Conservation (phyloP, 177 flowering plant species). For the Telopea speciosissima region DNA sequence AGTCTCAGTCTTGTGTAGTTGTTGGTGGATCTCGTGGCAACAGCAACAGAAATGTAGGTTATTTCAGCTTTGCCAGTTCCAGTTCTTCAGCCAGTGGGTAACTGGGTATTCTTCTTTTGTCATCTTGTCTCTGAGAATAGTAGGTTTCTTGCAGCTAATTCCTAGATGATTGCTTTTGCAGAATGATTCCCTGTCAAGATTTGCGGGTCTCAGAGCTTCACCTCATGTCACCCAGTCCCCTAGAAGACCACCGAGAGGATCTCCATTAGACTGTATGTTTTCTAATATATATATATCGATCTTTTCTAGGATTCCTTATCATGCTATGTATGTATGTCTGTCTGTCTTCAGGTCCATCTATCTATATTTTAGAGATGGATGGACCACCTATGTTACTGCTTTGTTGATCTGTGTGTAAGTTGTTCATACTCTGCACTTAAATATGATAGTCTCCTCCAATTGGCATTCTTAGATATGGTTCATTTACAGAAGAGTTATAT, state of each 20-base stretch:
- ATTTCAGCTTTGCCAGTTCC: conserved; percentile 6
- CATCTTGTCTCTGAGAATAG: too few relatives aligned
- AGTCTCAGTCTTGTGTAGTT: conserved; percentile 62
- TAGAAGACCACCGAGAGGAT: conserved; percentile 58
- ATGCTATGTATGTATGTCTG: not conserved
- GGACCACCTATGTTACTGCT: not conserved
- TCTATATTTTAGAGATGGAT: not conserved
- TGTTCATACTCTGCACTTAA: not conserved
- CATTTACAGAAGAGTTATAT: too few relatives aligned
- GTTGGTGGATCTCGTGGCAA: conserved; percentile 81
- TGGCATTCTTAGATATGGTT: too few relatives aligned
- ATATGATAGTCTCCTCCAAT: too few relatives aligned
- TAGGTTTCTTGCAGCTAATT: not conserved
- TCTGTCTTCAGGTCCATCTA: too few relatives aligned
- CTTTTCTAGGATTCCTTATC: too few relatives aligned
- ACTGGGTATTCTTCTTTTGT: too few relatives aligned
- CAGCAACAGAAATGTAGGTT: conserved; percentile 66
- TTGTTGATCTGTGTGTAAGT: conserved; percentile 2
- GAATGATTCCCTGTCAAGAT: conserved; percentile 61
- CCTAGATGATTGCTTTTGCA: conserved; percentile 15
- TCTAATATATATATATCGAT: not conserved
- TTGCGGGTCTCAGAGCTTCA: conserved; percentile 45
- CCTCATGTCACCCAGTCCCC: conserved; percentile 58
- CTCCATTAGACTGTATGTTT: conserved; percentile 53
- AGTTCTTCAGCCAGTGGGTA: conserved; percentile 4